Conservation (phyloP, 306 rosid species). For the barrel medic (Medicago truncatula) region DNA sequence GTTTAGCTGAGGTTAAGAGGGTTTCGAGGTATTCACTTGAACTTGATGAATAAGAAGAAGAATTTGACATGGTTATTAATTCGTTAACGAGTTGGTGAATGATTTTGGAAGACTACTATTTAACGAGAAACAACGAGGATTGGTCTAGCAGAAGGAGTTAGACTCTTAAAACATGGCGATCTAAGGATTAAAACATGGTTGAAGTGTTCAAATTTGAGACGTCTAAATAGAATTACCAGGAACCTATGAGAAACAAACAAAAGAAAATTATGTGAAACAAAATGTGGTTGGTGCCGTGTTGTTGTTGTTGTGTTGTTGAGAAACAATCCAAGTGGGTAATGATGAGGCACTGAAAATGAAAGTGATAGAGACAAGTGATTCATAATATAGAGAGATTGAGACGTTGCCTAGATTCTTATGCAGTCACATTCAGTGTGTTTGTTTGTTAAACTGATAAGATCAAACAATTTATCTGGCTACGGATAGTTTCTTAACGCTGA, state of each 20-base stretch:
- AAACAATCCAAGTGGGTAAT: background rate
- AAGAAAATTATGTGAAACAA: no score
- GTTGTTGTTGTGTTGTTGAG: background rate
- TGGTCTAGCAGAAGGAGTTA: no score
- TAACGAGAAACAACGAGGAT: background rate
- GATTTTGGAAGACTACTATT: background rate
- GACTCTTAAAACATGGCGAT: no score
- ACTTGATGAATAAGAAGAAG: background rate
- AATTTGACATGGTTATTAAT: slow-evolving; percentile 1
- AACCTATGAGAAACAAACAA: no score
- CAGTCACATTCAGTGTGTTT: no score
- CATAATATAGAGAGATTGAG: background rate
- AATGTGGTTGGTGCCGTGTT: background rate
- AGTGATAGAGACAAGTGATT: background rate
- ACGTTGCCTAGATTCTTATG: background rate
- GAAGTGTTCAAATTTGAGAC: no score
- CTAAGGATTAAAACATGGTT: no score
- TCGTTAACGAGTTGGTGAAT: background rate
- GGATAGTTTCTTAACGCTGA: background rate
- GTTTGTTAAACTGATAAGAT: background rate
- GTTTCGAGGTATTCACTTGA: slow-evolving; percentile 34
- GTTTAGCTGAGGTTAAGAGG: slow-evolving; percentile 66
- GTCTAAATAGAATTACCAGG: no score
- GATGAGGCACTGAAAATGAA: background rate
- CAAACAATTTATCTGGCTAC: background rate